These are phyloP conservation scores for Mortierella antarctica DNA, from an alignment of 192 early-diverging fungal species.

Conservation along the genomic window DNA sequence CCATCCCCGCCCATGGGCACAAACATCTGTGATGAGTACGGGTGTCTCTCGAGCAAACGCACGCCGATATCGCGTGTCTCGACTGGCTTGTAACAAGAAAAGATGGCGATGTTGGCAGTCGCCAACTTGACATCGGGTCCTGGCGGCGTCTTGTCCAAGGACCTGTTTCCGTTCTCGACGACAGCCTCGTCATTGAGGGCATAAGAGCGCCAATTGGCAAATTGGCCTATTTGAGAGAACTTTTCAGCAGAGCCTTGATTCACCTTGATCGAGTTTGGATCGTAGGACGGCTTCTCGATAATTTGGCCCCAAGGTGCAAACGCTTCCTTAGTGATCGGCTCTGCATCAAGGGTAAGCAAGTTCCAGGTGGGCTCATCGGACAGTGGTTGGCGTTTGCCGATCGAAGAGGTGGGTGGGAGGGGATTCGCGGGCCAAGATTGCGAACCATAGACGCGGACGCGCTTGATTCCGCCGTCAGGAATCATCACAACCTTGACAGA, in stretches of 20 bases:
- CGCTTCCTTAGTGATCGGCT: constrained; percentile 73
- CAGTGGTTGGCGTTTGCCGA: constrained; percentile 19
- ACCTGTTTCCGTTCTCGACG: constrained; percentile 22
- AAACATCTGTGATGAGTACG: constrained; percentile 87
- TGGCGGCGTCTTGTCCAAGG: constrained; percentile 8
- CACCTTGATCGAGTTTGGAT: constrained; percentile 39
- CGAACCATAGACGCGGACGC: constrained; percentile 83
- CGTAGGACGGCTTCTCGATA: constrained; percentile 60
- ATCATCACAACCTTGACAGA: constrained; percentile 68
- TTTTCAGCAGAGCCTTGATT: constrained; percentile 85
- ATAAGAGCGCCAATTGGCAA: constrained; percentile 64
- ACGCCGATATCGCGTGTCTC: constrained; percentile 65
- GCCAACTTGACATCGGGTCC: constrained; percentile 16
- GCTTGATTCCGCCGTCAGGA: constrained; percentile 87
- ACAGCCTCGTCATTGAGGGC: constrained; percentile 43
- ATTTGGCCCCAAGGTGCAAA: constrained; percentile 83
- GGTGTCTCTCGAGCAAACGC: constrained; percentile 85
- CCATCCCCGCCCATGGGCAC: constrained; percentile 74
- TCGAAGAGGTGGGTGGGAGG: constrained; percentile 1
- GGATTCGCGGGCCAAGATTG: constrained; percentile 41
- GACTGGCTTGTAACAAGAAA: constrained; percentile 62
- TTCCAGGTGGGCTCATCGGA: constrained; percentile 25
- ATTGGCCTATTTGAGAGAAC: constrained; percentile 71
- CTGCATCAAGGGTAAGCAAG: constrained; percentile 59
- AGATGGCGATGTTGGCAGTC: constrained; percentile 78